These are phyloP conservation scores for Cubamyces lactineus DNA, from an alignment of 768 basidiomycete genomes.

Conservation along the genomic window DNA sequence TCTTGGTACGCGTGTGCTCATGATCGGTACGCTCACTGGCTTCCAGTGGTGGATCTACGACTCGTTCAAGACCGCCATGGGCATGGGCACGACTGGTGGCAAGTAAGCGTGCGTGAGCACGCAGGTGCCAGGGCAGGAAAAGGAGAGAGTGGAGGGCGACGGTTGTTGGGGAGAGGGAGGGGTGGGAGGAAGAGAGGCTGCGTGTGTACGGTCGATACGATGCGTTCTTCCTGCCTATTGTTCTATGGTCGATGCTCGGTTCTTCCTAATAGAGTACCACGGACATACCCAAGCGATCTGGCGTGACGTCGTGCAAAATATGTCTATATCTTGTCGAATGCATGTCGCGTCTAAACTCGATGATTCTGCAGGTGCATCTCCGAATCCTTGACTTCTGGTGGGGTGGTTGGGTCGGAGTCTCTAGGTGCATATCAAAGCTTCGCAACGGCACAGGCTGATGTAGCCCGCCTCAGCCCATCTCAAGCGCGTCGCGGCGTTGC, in stretches of 20 bases:
- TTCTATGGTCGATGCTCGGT: conserved; percentile 19
- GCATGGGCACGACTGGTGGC: conserved; percentile 86
- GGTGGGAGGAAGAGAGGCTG: not conserved
- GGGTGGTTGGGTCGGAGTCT: no score
- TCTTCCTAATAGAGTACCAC: conserved; percentile 23
- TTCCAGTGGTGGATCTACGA: conserved; percentile 98
- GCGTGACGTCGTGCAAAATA: not conserved
- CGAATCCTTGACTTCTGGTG: no score
- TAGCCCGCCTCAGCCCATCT: no score
- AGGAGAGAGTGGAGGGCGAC: not conserved
- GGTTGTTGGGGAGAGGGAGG: no score
- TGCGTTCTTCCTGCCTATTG: conserved; percentile 18
- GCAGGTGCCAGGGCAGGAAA: not conserved
- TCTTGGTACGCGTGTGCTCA: conserved; percentile 83
- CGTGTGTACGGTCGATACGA: conserved; percentile 20
- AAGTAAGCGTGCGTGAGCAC: conserved; percentile 56
- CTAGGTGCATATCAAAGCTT: no score
- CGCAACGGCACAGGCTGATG: no score
- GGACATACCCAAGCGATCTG: conserved; percentile 20
- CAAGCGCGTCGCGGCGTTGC: no score
- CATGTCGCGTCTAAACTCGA: no score
- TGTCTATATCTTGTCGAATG: not conserved
- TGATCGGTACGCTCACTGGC: conserved; percentile 66
- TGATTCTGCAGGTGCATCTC: no score
- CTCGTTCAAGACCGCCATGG: conserved; percentile 81